Evolutionary conservation across 1,284 basidiomycete genomes (phyloP), one percentile per base, ranked within the genome.

Genomic region (Rhizoctonia solani): DNA sequence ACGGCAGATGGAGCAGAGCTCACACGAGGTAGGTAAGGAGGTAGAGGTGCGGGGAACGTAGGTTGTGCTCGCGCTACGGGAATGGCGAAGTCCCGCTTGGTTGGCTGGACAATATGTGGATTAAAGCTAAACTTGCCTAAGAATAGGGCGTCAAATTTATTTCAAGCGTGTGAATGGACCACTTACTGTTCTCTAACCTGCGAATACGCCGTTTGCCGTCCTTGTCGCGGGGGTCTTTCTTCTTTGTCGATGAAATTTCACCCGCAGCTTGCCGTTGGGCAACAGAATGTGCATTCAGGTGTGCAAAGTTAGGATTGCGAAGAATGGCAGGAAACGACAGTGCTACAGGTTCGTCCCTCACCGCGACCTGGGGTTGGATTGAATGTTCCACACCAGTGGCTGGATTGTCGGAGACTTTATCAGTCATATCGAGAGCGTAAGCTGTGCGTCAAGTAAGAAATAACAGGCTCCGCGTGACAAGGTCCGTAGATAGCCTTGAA

Each of bases 21-120:
- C 68, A 79, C 85, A 44, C 90, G 86, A 5, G 85, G 81, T 6
- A 92, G 81, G 73, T 84, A 90, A 3, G 81, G 58, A 0, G 90
- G 90, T 0, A 92, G 79, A 0, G 90, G 90, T 69, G 84, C 82
- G 1, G 90, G 90, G 73, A 92, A 92, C 0, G 90, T 92, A 11
- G 85, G 53, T 1, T 77, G 77, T 0, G 78, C 76, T 54, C 75
- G 75, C 2, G 87, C 83, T 4, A 75, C 71, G 1, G 79, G 78
- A 4, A 85, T 73, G 4, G 74, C 70, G 69, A 83, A 82, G 75
- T 92, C 90, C 61, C 73, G 75, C 76, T 76, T 82, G 13, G 82
- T 80, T 1, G 90, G 87, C 21, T 76, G 75, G 0, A 87, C 80
- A 69, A 91, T 81, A 74, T 91, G 86, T 0, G 85, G 84, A 72